Conservation (phyloP, 2,329 filamentous ascomycete species). For the Paecilomyces niveus region DNA sequence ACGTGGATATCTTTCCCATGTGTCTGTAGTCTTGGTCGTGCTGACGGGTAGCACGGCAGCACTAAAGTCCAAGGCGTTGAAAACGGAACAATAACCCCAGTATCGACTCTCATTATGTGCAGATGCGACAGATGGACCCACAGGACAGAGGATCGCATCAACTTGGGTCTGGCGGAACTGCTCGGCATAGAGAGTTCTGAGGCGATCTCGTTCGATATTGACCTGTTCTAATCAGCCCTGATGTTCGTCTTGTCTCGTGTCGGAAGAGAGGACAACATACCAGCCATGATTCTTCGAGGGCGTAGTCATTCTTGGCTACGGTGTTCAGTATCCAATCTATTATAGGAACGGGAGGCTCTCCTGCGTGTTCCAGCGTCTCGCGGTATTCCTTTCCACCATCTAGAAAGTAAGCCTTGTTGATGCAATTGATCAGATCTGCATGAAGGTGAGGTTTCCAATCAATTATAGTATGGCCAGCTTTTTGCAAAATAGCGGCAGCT, state of each 20-base stretch:
- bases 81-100: background rate
- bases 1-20: background rate
- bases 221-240: background rate
- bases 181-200: background rate
- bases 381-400: background rate
- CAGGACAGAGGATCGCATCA: conserved; percentile 7
- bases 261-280: background rate
- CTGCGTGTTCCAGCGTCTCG: background rate
- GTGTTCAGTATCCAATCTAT: background rate
- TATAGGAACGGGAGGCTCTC: background rate
- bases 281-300: background rate
- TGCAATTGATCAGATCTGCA: background rate
- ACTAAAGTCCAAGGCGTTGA: background rate
- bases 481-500: background rate
- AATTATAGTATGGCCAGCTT: background rate
- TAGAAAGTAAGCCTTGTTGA: background rate
- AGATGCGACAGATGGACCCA: conserved; percentile 6
- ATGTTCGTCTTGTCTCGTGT: background rate
- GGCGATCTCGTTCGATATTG: background rate
- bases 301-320: background rate
- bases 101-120: background rate
- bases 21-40: background rate
- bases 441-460: background rate
- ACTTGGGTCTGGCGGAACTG: background rate
- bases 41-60: background rate